These are phyloP conservation scores for Amanita jacksonii DNA, from an alignment of 768 basidiomycete genomes.

Conservation along the genomic window DNA sequence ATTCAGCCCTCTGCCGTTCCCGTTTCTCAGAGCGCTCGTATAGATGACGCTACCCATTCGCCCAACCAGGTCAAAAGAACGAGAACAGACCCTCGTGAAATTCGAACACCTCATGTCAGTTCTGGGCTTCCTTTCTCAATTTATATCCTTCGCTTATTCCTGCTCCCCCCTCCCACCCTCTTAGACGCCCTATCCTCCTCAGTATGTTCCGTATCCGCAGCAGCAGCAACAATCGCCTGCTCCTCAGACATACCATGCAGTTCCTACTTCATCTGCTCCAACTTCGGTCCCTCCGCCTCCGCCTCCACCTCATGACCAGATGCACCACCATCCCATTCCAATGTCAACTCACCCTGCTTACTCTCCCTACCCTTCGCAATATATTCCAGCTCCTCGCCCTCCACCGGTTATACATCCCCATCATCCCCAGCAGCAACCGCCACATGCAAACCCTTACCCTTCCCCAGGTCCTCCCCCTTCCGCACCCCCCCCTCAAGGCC, in stretches of 20 bases:
- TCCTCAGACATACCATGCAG: no score
- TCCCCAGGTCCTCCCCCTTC: constrained; percentile 31
- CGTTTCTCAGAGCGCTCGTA: no score
- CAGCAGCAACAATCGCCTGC: constrained; percentile 24
- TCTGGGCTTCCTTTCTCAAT: no score
- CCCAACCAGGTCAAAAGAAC: no score
- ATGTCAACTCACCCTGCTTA: constrained; percentile 28
- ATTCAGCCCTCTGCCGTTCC: constrained; percentile 28
- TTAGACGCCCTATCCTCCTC: constrained; percentile 31
- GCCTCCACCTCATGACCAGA: constrained; percentile 32
- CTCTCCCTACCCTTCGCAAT: constrained; percentile 21
- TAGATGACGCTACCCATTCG: no score
- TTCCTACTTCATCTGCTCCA: constrained; percentile 24
- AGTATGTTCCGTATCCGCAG: constrained; percentile 33
- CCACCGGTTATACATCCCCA: constrained; percentile 22
- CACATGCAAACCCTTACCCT: constrained; percentile 37
- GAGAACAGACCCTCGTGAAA: no score
- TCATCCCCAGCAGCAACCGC: constrained; percentile 24
- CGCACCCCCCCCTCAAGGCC: constrained; percentile 26
- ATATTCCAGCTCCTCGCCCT: constrained; percentile 20
- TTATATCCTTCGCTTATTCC: no score
- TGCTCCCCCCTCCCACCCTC: no score
- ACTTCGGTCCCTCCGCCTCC: constrained; percentile 21
- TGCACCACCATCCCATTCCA: constrained; percentile 29
- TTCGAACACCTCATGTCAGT: no score